Percentiles rank a stretch among this genome's conserved stretches.
Evolutionary conservation across 2,329 filamentous ascomycete species (phyloP).

Genomic region (Sphaerulina populicola): DNA sequence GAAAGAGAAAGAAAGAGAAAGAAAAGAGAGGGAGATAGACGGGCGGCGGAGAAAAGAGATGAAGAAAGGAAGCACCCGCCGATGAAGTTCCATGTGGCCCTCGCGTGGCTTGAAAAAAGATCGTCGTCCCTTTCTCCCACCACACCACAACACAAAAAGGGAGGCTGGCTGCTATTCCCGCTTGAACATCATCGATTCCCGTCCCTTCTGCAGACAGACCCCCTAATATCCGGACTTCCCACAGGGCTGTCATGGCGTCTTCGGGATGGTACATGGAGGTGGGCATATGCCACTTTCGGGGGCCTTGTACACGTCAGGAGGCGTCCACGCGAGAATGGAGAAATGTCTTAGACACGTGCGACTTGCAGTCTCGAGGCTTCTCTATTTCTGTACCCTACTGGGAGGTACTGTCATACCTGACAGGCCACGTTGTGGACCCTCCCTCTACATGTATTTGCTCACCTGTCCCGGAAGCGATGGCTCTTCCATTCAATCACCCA

Average conservation of each 20-base stretch:
- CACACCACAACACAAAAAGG: too few species aligned
- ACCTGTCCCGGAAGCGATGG: too few species aligned
- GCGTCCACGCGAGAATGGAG: neutral
- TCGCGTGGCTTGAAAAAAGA: too few species aligned
- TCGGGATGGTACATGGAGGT: neutral
- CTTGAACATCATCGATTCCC: too few species aligned
- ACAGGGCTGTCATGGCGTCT: neutral
- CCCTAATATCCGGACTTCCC: neutral
- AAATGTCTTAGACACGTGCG: neutral
- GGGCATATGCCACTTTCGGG: constrained; percentile 1
- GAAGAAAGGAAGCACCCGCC: too few species aligned
- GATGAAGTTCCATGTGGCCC: too few species aligned
- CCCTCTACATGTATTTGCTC: neutral
- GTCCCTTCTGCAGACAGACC: too few species aligned
- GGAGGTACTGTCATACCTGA: neutral
- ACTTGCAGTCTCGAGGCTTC: neutral
- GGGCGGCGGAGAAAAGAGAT: neutral
- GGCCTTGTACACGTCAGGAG: neutral
- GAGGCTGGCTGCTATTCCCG: too few species aligned
- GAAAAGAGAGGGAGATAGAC: too few species aligned
- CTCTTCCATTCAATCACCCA: neutral
- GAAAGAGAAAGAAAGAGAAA: neutral
- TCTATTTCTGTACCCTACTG: neutral
- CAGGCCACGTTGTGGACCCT: neutral
- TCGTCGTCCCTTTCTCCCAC: too few species aligned